These are phyloP conservation scores for Postia placenta DNA, from an alignment of 768 basidiomycete genomes.

Conservation along the genomic window DNA sequence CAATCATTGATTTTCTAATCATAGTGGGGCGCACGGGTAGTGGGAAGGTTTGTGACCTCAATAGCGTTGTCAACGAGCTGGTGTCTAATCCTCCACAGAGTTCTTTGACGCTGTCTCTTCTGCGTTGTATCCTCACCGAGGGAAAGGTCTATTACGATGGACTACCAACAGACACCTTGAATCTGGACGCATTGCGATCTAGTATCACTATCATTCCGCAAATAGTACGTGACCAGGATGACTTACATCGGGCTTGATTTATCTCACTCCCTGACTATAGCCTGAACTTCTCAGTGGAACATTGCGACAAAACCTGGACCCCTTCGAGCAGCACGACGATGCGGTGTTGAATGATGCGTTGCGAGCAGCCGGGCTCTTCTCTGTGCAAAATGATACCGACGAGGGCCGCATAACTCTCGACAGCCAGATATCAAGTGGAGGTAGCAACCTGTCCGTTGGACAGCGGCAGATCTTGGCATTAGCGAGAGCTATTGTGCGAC, in stretches of 20 bases:
- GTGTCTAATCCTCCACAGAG: constrained; percentile 21
- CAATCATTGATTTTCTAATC: neutral
- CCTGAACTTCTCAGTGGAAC: constrained; percentile 51
- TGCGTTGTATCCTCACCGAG: constrained; percentile 49
- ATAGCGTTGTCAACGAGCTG: neutral
- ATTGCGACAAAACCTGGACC: constrained; percentile 53
- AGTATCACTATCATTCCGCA: constrained; percentile 60
- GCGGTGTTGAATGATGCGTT: constrained; percentile 42
- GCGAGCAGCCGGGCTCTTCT: constrained; percentile 40
- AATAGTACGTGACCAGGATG: constrained; percentile 10
- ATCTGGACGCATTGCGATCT: constrained; percentile 46
- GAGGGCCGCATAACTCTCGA: constrained; percentile 39
- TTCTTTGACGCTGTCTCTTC: constrained; percentile 44
- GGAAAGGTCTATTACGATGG: constrained; percentile 51
- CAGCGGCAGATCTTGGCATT: constrained; percentile 57
- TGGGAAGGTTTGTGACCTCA: constrained; percentile 32
- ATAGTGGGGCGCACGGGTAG: constrained; percentile 51
- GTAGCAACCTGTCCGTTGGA: constrained; percentile 45
- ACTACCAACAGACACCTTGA: constrained; percentile 38
- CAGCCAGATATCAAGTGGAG: constrained; percentile 37
- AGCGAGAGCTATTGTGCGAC: constrained; percentile 50
- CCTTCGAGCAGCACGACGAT: constrained; percentile 51
- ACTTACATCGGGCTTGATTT: constrained; percentile 11
- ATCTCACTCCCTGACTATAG: constrained; percentile 13
- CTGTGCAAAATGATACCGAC: constrained; percentile 28